Percentiles rank a stretch among this genome's conserved stretches.
phyloP scores from a whole-genome alignment of 164 flowering plant genomes.

The Macadamia tetraphylla region DNA sequence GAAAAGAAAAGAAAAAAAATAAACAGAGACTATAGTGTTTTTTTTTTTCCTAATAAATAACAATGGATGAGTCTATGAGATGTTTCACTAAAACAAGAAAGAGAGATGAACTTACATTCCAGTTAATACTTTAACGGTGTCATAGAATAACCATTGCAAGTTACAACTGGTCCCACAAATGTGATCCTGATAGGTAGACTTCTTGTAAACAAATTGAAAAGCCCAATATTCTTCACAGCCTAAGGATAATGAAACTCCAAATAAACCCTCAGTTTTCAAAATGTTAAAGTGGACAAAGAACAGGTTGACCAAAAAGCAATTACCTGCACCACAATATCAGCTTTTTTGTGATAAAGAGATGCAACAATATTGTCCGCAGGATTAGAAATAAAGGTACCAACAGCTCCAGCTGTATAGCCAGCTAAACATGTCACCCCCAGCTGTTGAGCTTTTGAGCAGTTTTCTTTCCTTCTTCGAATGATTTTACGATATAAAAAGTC shows the following conservation, averaged over 20 bases:
- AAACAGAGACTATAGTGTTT: too few species aligned
- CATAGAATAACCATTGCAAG: constrained; percentile 90
- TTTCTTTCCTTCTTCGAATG: constrained; percentile 58
- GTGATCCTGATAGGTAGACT: constrained; percentile 76
- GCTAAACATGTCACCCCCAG: constrained; percentile 87
- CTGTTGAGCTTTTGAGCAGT: constrained; percentile 77
- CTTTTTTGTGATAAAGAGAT: constrained; percentile 66
- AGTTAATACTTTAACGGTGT: constrained; percentile 64
- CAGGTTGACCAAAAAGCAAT: background rate
- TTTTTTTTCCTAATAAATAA: too few species aligned
- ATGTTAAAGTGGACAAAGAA: background rate
- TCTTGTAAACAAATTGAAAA: constrained; percentile 67
- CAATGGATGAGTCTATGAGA: too few species aligned
- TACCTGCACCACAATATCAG: constrained; percentile 56
- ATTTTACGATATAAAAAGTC: constrained; percentile 43
- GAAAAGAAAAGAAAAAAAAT: too few species aligned
- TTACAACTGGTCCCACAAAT: constrained; percentile 76
- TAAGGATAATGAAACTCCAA: constrained; percentile 18
- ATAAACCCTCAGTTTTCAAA: background rate
- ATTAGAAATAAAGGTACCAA: constrained; percentile 69
- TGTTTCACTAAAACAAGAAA: too few species aligned
- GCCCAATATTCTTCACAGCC: constrained; percentile 78
- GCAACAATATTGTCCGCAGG: constrained; percentile 86
- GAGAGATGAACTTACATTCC: constrained; percentile 60
- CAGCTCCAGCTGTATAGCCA: constrained; percentile 79